Evolutionary conservation across 177 flowering plant genomes (phyloP), one percentile per base, ranked within the genome.

Genomic region (Vitis hybrid): DNA sequence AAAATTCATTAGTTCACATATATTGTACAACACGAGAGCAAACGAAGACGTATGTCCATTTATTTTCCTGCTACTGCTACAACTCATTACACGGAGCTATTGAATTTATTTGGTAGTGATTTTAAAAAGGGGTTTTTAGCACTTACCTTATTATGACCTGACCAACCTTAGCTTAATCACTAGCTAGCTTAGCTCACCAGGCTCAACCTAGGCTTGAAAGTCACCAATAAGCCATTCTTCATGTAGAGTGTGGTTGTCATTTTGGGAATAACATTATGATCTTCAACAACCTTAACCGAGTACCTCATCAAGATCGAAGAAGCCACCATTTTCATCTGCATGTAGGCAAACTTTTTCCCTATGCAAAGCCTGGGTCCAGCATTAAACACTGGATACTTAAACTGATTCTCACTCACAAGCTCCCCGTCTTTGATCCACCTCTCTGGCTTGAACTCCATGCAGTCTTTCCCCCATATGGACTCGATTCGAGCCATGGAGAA

Each of bases 321-420:
- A 19, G 82, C 87, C 73, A 86, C 82, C 84, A 80, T 83, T 57
- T 89, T 87, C 94, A 89, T 89, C 81, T 89, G 94, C 75, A 75
- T 69, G 80, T 78, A 87, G 5, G 94, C 91, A 65, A 89, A 84
- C 59, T 77, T 79, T 73, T 85, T 89, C 45, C 90, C 94, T 19
- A 86, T 59, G 65, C 94, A 89, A 59, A 86, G 50, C 78, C 94
- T 82, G 2, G 91, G 91, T 3, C 94, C 94, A 6, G 72, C 94
- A 48, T 89, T 86, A 55, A 89, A 89, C 50, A 85, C 86, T 0
- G 79, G 71, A 18, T 79, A 89, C 61, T 83, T 87, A 79, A 74
- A 87, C 68, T 72, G 81, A 54, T 70, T 79, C 59, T 81, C 86
- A 1, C 63, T 76, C 69, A 76, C 73, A 6, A 81, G 76, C 39